Evolutionary conservation across 2,329 filamentous ascomycete species (phyloP).

Genomic region (Colletotrichum shisoi): DNA sequence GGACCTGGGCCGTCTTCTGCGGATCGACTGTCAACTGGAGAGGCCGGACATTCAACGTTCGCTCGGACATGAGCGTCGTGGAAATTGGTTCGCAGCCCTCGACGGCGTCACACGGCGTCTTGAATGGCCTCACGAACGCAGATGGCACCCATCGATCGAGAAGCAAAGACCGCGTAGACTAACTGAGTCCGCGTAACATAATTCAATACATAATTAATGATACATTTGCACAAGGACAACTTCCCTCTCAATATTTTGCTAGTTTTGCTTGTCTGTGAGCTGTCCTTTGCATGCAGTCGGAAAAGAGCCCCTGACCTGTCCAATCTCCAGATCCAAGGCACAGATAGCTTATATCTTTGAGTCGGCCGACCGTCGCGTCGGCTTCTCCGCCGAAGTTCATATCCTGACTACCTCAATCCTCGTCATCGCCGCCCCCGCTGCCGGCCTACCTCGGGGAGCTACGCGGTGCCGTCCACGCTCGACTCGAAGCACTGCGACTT

Average conservation of each 20-base stretch:
- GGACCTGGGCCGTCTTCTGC: slow-evolving; percentile 88
- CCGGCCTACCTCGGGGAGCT: background rate
- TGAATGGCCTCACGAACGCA: background rate
- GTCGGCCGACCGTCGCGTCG: background rate
- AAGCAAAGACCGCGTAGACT: slow-evolving; percentile 38
- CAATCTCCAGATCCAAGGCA: background rate
- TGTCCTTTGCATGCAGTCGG: background rate
- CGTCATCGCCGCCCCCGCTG: background rate
- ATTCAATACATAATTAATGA: background rate
- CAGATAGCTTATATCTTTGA: background rate
- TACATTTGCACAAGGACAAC: background rate
- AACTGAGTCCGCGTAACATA: background rate
- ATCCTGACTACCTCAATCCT: background rate
- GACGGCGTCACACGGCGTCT: background rate
- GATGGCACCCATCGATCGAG: slow-evolving; percentile 15
- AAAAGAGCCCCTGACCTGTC: background rate
- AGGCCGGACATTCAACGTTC: slow-evolving; percentile 81
- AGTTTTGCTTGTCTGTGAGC: background rate
- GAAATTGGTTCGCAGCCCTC: slow-evolving; percentile 46
- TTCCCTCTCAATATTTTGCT: too few relatives aligned
- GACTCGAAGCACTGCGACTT: too few relatives aligned
- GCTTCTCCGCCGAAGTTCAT: background rate
- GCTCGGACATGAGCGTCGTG: slow-evolving; percentile 81
- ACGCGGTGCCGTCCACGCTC: too few relatives aligned
- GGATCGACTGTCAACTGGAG: slow-evolving; percentile 89